These are phyloP conservation scores for Aaosphaeria pasadenensis DNA, from an alignment of 2,329 filamentous ascomycete genomes.

Conservation along the genomic window DNA sequence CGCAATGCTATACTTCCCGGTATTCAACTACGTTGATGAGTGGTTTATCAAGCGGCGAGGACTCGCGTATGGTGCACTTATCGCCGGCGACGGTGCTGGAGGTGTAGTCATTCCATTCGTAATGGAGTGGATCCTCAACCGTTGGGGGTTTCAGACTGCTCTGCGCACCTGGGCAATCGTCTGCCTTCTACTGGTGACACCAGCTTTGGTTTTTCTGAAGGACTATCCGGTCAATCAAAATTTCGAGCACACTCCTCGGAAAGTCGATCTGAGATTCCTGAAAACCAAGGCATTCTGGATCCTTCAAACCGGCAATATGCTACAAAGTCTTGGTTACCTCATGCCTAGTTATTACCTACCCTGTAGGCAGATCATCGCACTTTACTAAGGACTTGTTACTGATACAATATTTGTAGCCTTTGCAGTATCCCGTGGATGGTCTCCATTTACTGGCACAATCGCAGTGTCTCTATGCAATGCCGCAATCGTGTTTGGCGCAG, in stretches of 20 bases:
- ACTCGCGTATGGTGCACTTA: slow-evolving; percentile 50
- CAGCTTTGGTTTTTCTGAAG: slow-evolving; percentile 36
- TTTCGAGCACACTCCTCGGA: slow-evolving; percentile 24
- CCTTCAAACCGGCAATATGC: background rate
- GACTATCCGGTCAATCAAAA: slow-evolving; percentile 38
- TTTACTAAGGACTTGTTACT: too few species aligned
- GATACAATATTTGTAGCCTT: slow-evolving; percentile 12
- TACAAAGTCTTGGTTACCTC: slow-evolving; percentile 25
- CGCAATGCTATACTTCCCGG: slow-evolving; percentile 45
- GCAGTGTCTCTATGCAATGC: slow-evolving; percentile 34
- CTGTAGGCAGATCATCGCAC: background rate
- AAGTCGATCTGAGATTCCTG: background rate
- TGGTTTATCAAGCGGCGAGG: slow-evolving; percentile 49
- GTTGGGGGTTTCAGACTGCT: background rate
- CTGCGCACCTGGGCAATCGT: background rate
- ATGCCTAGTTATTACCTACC: slow-evolving; percentile 38
- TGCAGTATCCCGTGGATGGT: slow-evolving; percentile 26
- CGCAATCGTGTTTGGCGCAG: slow-evolving; percentile 29
- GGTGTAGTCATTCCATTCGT: slow-evolving; percentile 44
- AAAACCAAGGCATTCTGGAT: background rate
- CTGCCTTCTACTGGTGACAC: slow-evolving; percentile 22
- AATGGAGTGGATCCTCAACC: slow-evolving; percentile 22
- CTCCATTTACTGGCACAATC: slow-evolving; percentile 20
- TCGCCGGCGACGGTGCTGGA: slow-evolving; percentile 40
- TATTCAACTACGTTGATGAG: slow-evolving; percentile 47